These are phyloP conservation scores for Hypsizygus marmoreus DNA, from an alignment of 768 basidiomycete species.

Conservation along the genomic window DNA sequence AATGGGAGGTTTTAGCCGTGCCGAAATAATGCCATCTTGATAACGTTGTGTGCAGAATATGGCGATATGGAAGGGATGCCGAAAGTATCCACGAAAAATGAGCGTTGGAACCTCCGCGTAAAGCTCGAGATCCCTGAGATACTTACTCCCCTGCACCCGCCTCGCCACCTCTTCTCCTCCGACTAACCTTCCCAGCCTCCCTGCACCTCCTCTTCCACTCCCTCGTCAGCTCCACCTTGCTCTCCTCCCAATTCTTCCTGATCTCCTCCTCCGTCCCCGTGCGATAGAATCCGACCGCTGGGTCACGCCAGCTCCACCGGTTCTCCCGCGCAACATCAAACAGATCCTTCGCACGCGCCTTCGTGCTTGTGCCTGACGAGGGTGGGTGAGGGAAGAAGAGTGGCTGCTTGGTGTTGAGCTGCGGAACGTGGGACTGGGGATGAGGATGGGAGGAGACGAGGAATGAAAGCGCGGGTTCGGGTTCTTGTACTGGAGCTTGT, in stretches of 20 bases:
- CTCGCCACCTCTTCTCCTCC: slow-evolving; percentile 50
- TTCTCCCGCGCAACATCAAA: slow-evolving; percentile 51
- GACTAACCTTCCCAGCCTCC: slow-evolving; percentile 69
- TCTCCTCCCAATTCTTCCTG: slow-evolving; percentile 68
- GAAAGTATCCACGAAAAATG: too few relatives aligned
- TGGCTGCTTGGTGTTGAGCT: slow-evolving; percentile 54
- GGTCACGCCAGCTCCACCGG: slow-evolving; percentile 50
- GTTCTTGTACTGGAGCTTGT: too few relatives aligned
- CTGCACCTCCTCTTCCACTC: slow-evolving; percentile 79
- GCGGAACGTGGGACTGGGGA: slow-evolving; percentile 23
- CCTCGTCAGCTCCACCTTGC: slow-evolving; percentile 64
- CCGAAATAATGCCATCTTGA: too few relatives aligned
- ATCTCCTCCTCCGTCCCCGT: slow-evolving; percentile 63
- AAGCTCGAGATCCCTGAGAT: too few relatives aligned
- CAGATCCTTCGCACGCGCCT: slow-evolving; percentile 44
- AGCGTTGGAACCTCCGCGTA: too few relatives aligned
- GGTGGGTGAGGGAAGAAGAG: slow-evolving; percentile 62
- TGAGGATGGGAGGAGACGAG: slow-evolving; percentile 19
- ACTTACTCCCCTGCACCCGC: slow-evolving; percentile 11
- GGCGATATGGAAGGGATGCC: too few relatives aligned
- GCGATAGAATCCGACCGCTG: slow-evolving; percentile 45
- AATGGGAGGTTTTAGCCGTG: too few relatives aligned
- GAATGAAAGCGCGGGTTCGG: slow-evolving; percentile 6
- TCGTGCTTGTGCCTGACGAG: slow-evolving; percentile 21
- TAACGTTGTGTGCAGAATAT: too few relatives aligned